Conservation (phyloP, 306 rosid genomes). For the Crotalaria pallida region DNA sequence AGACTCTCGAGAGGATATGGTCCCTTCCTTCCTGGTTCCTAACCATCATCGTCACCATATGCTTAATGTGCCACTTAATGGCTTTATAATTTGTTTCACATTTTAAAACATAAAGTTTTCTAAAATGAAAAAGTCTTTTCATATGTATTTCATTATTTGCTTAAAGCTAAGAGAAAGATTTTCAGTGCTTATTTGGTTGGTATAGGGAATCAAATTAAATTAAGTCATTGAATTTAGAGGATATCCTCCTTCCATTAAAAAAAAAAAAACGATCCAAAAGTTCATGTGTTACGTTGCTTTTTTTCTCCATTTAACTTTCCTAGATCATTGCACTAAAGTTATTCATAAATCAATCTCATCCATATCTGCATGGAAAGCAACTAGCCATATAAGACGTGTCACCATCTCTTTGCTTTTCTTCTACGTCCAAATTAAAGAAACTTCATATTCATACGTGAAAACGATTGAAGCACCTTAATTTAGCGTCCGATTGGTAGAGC, state of each 20-base stretch:
- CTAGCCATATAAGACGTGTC: conserved; percentile 13
- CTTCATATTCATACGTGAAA: conserved; percentile 2
- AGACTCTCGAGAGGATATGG: no score
- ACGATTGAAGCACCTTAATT: conserved; percentile 15
- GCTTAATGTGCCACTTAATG: conserved; percentile 16
- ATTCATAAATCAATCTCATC: not conserved
- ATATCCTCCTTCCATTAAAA: not conserved
- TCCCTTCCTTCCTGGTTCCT: conserved; percentile 1
- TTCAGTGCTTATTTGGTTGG: not conserved
- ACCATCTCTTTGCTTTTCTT: conserved; percentile 20
- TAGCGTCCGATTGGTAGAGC: no score
- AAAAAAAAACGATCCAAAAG: conserved; percentile 4
- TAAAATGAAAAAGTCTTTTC: not conserved
- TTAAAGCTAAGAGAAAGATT: not conserved
- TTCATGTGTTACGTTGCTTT: not conserved
- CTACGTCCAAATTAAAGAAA: conserved; percentile 10
- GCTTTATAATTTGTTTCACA: not conserved
- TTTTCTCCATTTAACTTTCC: not conserved
- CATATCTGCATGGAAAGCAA: conserved; percentile 37
- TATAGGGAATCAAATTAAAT: not conserved
- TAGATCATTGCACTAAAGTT: not conserved
- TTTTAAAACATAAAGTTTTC: not conserved
- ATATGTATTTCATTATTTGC: not conserved
- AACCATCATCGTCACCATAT: not conserved
- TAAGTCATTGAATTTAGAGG: not conserved